Evolutionary conservation across 1,139 yeast species (phyloP).

Genomic region (Yamadazyma aaseri): DNA sequence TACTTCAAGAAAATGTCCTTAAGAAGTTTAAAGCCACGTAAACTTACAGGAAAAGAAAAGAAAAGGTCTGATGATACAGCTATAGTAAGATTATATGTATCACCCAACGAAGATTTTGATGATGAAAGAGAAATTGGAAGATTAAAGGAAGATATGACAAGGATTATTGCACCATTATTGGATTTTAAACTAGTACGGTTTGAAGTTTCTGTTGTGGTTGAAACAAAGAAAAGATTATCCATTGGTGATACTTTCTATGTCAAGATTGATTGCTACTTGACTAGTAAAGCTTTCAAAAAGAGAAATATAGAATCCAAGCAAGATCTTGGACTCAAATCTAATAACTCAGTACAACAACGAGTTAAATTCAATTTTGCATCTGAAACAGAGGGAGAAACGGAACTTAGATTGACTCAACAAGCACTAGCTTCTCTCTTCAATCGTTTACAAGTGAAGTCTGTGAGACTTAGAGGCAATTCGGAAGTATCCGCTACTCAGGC

Average conservation of each 20-base stretch:
- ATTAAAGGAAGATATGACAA: slow-evolving; percentile 68
- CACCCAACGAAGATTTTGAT: slow-evolving; percentile 18
- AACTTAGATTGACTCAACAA: slow-evolving; percentile 52
- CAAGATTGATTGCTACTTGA: slow-evolving; percentile 62
- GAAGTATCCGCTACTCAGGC: slow-evolving; percentile 7
- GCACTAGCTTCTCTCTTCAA: slow-evolving; percentile 60
- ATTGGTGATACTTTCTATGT: slow-evolving; percentile 73
- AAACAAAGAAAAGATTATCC: slow-evolving; percentile 53
- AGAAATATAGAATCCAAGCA: slow-evolving; percentile 10
- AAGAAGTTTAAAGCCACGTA: slow-evolving; percentile 30
- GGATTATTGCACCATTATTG: slow-evolving; percentile 65
- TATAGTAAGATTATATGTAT: slow-evolving; percentile 33
- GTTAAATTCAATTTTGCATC: slow-evolving; percentile 24
- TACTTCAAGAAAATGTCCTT: slow-evolving; percentile 51
- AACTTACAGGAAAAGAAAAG: slow-evolving; percentile 21
- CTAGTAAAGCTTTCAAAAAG: slow-evolving; percentile 48
- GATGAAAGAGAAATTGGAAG: slow-evolving; percentile 68
- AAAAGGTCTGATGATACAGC: slow-evolving; percentile 25
- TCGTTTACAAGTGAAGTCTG: slow-evolving; percentile 31
- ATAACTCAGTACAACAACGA: slow-evolving; percentile 8
- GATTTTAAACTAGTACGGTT: slow-evolving; percentile 57
- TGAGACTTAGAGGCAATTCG: slow-evolving; percentile 8
- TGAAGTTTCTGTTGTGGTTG: slow-evolving; percentile 59
- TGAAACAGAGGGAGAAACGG: slow-evolving; percentile 58
- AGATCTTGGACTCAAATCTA: slow-evolving; percentile 12